Percentiles rank a stretch among this genome's conserved stretches.
Evolutionary conservation across 176 grass and related monocot genomes (phyloP).

Genomic region (Avena sativa): DNA sequence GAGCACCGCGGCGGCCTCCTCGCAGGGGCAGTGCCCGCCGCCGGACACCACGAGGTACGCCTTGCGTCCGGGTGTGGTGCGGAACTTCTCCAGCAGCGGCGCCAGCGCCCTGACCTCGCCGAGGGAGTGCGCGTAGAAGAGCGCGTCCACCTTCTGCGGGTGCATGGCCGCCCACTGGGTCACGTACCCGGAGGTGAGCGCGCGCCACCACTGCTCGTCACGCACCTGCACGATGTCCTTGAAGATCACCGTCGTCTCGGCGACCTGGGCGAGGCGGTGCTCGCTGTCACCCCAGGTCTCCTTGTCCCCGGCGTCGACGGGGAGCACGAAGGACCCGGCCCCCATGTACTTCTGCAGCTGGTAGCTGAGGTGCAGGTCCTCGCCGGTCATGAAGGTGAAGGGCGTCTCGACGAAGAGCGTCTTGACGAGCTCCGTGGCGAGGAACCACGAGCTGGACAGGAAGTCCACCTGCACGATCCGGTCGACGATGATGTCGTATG

Average conservation of each 20-base stretch:
- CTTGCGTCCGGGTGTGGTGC: conserved; percentile 56
- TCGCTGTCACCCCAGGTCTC: conserved; percentile 99
- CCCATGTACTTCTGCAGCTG: conserved; percentile 98
- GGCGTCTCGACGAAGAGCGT: conserved; percentile 88
- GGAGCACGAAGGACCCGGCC: conserved; percentile 81
- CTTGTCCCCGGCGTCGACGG: conserved; percentile 76
- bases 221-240: conserved; percentile 91
- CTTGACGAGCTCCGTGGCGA: conserved; percentile 80
- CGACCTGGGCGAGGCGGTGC: conserved; percentile 88
- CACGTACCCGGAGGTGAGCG: conserved; percentile 85
- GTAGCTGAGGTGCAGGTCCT: conserved; percentile 97
- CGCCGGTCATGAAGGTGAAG: conserved; percentile 93
- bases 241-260: conserved; percentile 94
- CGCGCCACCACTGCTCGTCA: conserved; percentile 97
- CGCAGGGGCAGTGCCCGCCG: conserved; percentile 72
- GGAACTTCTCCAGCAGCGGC: conserved; percentile 79
- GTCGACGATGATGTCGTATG: conserved; percentile 83
- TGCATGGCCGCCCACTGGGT: conserved; percentile 97
- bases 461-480: conserved; percentile 97
- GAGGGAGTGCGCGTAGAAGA: conserved; percentile 88
- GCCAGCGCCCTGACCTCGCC: conserved; percentile 73
- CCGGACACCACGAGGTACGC: conserved; percentile 88
- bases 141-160: conserved; percentile 92
- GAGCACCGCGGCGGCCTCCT: conserved; percentile 66
- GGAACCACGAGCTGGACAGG: conserved; percentile 92